Conservation (phyloP, 2,329 filamentous ascomycete species). For the Epichloe gansuensis region DNA sequence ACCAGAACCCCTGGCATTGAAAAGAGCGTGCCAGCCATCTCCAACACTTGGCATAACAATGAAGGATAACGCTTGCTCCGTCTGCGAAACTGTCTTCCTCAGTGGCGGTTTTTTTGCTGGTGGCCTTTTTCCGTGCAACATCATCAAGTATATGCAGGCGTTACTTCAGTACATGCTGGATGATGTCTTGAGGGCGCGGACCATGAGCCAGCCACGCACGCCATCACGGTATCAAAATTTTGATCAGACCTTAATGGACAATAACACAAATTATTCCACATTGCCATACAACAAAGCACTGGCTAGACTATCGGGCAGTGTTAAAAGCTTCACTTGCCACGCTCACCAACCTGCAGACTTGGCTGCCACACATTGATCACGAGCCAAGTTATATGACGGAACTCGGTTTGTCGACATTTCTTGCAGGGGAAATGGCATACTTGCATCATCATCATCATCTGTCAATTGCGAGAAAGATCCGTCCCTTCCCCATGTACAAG, state of each 20-base stretch:
- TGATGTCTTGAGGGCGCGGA: not conserved
- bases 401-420: not conserved
- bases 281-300: not conserved
- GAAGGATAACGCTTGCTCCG: not conserved
- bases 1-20: conserved; percentile 56
- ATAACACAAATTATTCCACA: not conserved
- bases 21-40: not conserved
- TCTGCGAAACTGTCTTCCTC: not conserved
- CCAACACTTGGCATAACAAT: not conserved
- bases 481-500: not conserved
- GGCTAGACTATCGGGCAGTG: not conserved
- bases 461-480: not conserved
- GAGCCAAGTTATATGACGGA: not conserved
- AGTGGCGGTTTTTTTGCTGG: not conserved
- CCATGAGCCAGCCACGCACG: not conserved
- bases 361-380: not conserved
- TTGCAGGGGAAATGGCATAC: not conserved
- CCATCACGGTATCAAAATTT: not conserved
- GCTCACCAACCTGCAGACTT: not conserved
- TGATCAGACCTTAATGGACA: not conserved
- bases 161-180: not conserved
- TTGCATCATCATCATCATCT: not conserved
- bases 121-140: not conserved
- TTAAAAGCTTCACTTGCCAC: not conserved
- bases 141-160: not conserved